These are phyloP conservation scores for Coemansia sp. DNA, from an alignment of 192 early-diverging fungal species.

Conservation along the genomic window DNA sequence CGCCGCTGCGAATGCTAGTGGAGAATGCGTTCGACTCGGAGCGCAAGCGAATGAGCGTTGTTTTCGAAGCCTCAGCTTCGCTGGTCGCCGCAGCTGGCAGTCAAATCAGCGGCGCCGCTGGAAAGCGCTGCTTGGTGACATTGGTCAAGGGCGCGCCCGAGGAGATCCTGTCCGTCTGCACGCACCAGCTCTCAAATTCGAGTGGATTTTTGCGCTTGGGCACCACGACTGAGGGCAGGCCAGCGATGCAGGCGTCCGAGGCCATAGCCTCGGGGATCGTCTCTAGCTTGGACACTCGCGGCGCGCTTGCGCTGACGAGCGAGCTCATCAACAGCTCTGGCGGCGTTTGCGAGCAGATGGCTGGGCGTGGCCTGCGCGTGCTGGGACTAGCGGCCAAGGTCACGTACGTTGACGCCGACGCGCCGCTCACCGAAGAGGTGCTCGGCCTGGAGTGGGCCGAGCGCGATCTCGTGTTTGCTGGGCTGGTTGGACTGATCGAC, in stretches of 20 bases:
- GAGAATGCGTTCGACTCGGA: constrained; percentile 95
- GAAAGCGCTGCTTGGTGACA: constrained; percentile 58
- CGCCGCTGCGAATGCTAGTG: constrained; percentile 58
- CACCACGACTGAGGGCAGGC: constrained; percentile 15
- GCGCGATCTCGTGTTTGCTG: constrained; percentile 81
- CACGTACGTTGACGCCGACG: constrained; percentile 59
- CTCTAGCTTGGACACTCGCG: constrained; percentile 27
- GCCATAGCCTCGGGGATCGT: constrained; percentile 21
- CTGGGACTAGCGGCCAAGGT: constrained; percentile 82
- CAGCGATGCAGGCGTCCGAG: constrained; percentile 5
- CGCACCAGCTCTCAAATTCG: constrained; percentile 26
- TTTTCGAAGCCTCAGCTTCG: constrained; percentile 57
- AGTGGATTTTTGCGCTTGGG: constrained; percentile 34
- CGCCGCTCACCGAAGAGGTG: constrained; percentile 32
- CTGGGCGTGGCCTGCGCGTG: constrained; percentile 83
- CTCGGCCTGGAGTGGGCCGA: constrained; percentile 60
- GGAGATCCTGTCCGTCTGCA: constrained; percentile 69
- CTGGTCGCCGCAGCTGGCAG: not conserved
- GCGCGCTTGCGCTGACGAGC: constrained; percentile 32
- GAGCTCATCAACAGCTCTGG: constrained; percentile 27
- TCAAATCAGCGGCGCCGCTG: not conserved
- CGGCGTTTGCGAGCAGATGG: constrained; percentile 68
- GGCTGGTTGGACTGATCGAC: constrained; percentile 92
- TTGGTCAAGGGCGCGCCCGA: constrained; percentile 95
- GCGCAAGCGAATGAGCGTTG: constrained; percentile 93